A percentile compares a stretch with the other conserved stretches of the same genome.
These are phyloP conservation scores for Limnanthes douglasii DNA, from an alignment of 345 rosid genomes.

Conservation along the genomic window DNA sequence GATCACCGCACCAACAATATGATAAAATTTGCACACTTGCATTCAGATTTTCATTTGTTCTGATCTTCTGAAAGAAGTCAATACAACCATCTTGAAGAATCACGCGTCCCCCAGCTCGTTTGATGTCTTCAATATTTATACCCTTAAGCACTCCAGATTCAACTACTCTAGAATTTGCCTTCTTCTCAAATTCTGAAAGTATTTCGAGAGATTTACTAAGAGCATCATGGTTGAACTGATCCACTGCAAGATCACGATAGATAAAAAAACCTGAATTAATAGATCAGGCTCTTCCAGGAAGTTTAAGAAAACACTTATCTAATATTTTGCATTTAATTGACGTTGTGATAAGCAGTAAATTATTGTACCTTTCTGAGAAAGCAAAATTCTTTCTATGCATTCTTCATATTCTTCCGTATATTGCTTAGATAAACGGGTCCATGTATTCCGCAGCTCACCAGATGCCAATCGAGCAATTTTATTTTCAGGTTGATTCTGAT, in stretches of 20 bases:
- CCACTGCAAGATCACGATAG: slow-evolving; percentile 43
- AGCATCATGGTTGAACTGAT: slow-evolving; percentile 49
- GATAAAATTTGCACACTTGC: slow-evolving; percentile 63
- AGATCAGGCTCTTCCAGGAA: too few species aligned
- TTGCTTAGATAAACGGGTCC: slow-evolving; percentile 62
- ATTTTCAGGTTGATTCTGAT: slow-evolving; percentile 35
- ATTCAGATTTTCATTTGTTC: slow-evolving; percentile 34
- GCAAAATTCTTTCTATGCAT: slow-evolving; percentile 76
- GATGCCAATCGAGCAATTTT: slow-evolving; percentile 57
- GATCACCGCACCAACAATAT: slow-evolving; percentile 95
- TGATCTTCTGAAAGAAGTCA: slow-evolving; percentile 47
- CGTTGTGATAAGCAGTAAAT: too few species aligned
- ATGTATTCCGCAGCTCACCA: slow-evolving; percentile 58
- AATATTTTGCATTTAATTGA: too few species aligned
- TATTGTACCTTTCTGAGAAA: too few species aligned
- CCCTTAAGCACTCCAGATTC: slow-evolving; percentile 86
- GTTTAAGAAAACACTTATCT: too few species aligned
- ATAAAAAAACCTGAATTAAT: too few species aligned
- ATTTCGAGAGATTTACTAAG: slow-evolving; percentile 52
- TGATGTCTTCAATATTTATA: slow-evolving; percentile 72
- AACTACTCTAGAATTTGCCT: slow-evolving; percentile 71
- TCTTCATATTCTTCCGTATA: slow-evolving; percentile 82
- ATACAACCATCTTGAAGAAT: slow-evolving; percentile 91
- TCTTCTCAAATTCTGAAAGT: slow-evolving; percentile 67
- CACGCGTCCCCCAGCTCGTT: slow-evolving; percentile 76